phyloP scores from a whole-genome alignment of 768 basidiomycete species.

The Xerocomellus chrysenteron region DNA sequence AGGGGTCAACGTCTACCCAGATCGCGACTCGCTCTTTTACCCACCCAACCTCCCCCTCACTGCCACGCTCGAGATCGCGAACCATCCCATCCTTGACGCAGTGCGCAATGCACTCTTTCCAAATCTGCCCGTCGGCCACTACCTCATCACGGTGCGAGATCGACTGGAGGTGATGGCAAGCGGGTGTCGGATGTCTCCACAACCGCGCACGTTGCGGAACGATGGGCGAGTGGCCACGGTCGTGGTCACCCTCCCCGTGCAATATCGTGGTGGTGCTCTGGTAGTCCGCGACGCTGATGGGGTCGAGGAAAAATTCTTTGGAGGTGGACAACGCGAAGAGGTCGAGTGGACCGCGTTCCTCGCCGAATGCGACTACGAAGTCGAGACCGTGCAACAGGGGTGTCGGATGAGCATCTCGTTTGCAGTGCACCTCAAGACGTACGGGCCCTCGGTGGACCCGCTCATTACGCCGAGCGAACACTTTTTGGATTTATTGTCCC shows the following conservation, averaged over 20 bases:
- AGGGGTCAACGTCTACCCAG: slow-evolving; percentile 50
- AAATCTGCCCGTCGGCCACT: slow-evolving; percentile 62
- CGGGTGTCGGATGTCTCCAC: slow-evolving; percentile 58
- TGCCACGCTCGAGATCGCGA: slow-evolving; percentile 74
- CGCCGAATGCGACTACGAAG: slow-evolving; percentile 71
- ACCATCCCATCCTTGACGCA: slow-evolving; percentile 80
- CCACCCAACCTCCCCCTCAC: slow-evolving; percentile 72
- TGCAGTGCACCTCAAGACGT: slow-evolving; percentile 66
- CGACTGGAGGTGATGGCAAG: slow-evolving; percentile 65
- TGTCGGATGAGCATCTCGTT: slow-evolving; percentile 70
- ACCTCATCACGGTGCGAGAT: slow-evolving; percentile 66
- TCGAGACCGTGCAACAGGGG: slow-evolving; percentile 69
- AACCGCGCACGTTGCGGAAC: slow-evolving; percentile 51
- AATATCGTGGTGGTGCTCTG: slow-evolving; percentile 68
- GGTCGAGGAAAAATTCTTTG: slow-evolving; percentile 60
- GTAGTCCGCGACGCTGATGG: slow-evolving; percentile 57
- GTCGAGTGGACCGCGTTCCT: slow-evolving; percentile 80
- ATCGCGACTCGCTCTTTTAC: slow-evolving; percentile 68
- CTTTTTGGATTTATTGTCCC: slow-evolving; percentile 69
- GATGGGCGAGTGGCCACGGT: slow-evolving; percentile 76
- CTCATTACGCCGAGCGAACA: slow-evolving; percentile 71
- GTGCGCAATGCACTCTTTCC: slow-evolving; percentile 74
- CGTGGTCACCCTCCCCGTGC: slow-evolving; percentile 69
- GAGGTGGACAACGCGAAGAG: slow-evolving; percentile 59
- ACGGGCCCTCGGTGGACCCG: slow-evolving; percentile 62